A percentile compares a stretch with the other conserved stretches of the same genome.
phyloP scores from a whole-genome alignment of 441 rosid species.

The Biscutella laevigata region DNA sequence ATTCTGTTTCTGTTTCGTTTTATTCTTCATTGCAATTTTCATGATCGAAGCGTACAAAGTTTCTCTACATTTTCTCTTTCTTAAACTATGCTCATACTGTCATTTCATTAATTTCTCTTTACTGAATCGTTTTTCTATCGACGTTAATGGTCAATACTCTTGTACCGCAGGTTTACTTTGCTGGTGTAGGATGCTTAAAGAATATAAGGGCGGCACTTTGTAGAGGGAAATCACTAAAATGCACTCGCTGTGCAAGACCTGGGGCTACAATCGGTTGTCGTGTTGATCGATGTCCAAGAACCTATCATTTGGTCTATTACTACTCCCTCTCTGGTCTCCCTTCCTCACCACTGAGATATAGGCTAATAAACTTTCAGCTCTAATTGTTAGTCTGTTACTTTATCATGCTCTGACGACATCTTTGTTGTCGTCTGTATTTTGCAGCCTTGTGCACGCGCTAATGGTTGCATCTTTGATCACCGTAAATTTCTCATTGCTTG shows the following conservation, averaged over 20 bases:
- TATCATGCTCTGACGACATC: slow-evolving; percentile 14
- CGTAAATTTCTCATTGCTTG: slow-evolving; percentile 98
- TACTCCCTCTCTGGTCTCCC: slow-evolving; percentile 3
- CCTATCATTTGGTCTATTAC: slow-evolving; percentile 86
- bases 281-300: slow-evolving; percentile 95
- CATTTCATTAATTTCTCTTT: slow-evolving; percentile 9
- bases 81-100: not conserved
- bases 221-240: slow-evolving; percentile 87
- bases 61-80: not conserved
- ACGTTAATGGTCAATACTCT: slow-evolving; percentile 18
- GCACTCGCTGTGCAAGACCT: slow-evolving; percentile 93
- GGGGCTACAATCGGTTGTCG: slow-evolving; percentile 99
- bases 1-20: too few relatives aligned
- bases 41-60: slow-evolving; percentile 4
- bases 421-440: slow-evolving; percentile 27
- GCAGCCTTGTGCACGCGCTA: slow-evolving; percentile 97
- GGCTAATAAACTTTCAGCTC: slow-evolving; percentile 12
- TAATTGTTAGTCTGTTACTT: not conserved
- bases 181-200: slow-evolving; percentile 92
- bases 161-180: slow-evolving; percentile 80
- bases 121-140: slow-evolving; percentile 6
- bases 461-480: slow-evolving; percentile 93
- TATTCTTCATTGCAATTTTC: too few relatives aligned
- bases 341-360: slow-evolving; percentile 8
- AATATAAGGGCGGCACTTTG: slow-evolving; percentile 92